phyloP scores from a whole-genome alignment of 179 eudicot genomes.

The Vitellaria paradoxa region DNA sequence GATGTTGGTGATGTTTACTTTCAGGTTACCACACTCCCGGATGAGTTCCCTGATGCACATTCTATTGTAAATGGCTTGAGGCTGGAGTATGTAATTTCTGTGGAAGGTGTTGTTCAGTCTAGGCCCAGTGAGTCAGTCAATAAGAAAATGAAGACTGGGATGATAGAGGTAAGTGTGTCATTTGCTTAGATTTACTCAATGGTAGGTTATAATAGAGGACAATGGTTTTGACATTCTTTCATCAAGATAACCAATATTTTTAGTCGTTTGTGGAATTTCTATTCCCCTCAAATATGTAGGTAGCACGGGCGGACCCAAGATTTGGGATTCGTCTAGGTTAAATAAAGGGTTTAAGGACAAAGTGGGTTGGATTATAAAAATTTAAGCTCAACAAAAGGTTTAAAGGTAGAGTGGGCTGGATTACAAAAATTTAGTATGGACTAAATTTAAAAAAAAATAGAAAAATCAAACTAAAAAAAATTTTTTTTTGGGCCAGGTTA shows the following conservation, averaged over 20 bases:
- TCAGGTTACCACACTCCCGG: constrained; percentile 90
- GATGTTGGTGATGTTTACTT: constrained; percentile 9
- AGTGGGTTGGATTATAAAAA: too few species aligned
- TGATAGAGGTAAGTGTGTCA: constrained; percentile 57
- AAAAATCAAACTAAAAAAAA: too few species aligned
- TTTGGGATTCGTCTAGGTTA: too few species aligned
- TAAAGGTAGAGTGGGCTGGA: too few species aligned
- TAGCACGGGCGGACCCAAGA: too few species aligned
- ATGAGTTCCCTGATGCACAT: constrained; percentile 86
- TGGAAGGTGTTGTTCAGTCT: constrained; percentile 72
- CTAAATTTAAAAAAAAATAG: too few species aligned
- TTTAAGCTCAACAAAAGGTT: too few species aligned
- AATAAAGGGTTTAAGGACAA: too few species aligned
- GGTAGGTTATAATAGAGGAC: background rate
- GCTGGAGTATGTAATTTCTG: constrained; percentile 81
- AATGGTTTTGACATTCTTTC: background rate
- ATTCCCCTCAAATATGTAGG: constrained; percentile 6
- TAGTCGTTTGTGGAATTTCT: background rate
- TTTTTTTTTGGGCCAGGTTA: too few species aligned
- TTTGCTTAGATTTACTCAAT: background rate
- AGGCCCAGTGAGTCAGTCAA: constrained; percentile 79
- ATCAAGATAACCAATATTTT: background rate
- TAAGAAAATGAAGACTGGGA: constrained; percentile 83
- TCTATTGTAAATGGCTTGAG: constrained; percentile 54
- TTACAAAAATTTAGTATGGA: too few species aligned